Evolutionary conservation across 2,329 filamentous ascomycete species (phyloP).

Genomic region (Lomentospora prolificans): DNA sequence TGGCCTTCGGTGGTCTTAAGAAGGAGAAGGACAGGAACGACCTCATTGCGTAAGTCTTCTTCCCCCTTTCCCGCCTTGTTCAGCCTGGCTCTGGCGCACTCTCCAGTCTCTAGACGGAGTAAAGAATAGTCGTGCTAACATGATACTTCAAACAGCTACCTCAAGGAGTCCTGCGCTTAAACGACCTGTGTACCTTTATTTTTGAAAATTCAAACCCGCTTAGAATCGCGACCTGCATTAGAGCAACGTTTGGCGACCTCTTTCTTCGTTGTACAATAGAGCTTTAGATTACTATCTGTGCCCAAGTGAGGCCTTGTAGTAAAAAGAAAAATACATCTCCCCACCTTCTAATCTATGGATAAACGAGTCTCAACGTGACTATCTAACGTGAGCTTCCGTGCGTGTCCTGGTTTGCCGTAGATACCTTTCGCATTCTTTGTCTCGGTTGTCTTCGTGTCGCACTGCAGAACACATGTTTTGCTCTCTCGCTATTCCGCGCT

Average conservation of each 20-base stretch:
- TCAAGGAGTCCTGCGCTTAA: constrained; percentile 62
- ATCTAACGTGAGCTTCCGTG: not conserved
- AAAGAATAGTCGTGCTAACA: not conserved
- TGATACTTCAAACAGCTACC: constrained; percentile 38
- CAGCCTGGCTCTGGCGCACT: constrained; percentile 5
- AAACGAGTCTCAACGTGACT: not conserved
- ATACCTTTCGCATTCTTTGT: no score
- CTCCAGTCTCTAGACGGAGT: not conserved
- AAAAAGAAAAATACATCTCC: constrained; percentile 7
- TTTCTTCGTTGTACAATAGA: constrained; percentile 13
- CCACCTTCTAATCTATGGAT: not conserved
- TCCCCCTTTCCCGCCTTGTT: not conserved
- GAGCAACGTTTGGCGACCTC: not conserved
- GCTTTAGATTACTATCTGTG: constrained; percentile 12
- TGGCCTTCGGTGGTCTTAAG: constrained; percentile 99
- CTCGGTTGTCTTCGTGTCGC: no score
- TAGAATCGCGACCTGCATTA: constrained; percentile 5
- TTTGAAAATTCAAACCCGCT: not conserved
- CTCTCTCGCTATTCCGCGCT: no score
- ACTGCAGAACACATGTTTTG: no score
- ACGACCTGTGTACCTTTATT: not conserved
- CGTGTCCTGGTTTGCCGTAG: not conserved
- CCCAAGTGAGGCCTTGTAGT: not conserved
- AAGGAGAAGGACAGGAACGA: constrained; percentile 99
- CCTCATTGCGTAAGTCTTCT: constrained; percentile 80